Base-by-base conservation (phyloP, 441 rosid species). In the Populus hybrid region DNA sequence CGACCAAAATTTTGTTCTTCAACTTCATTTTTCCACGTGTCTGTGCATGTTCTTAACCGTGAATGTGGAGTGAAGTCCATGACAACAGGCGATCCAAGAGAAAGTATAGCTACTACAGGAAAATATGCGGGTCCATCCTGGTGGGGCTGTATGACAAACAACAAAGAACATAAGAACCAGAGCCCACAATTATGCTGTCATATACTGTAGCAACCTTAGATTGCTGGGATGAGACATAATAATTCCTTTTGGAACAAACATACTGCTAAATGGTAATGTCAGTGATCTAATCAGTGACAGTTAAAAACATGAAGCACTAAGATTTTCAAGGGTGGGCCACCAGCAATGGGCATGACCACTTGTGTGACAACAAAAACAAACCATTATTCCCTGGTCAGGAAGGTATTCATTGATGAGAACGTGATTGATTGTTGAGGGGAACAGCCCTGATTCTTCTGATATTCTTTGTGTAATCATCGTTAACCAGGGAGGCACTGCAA, bases 61-160 rank as follows among this genome's bases (percentile, higher is more conserved):
- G 88, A 81, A 91, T 93, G 98, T 6, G 95, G 97, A 74, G 80
- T 83, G 71, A 95, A 95, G 74, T 92, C 92, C 99, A 95, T 92
- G 61, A 95, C 90, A 20, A 78, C 96, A 36, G 96, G 91, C 61
- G 98, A 88, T 73, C 90, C 93, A 67, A 95, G 94, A 77, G 99
- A 95, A 24, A 95, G 73, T 59, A 95, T 91, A 76, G 96, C 94
- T 76, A 91, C 99, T 8, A 95, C 99, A 14, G 94, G 98, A 72
- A 87, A 86, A 83, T 95, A 95, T 72, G 99, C 93, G 0, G 99
- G 97, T 20, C 99, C 99, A 75, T 94, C 99, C 82, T 94, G 98
- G 86, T 93, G 98, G 3, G 92, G 94, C 98, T 94, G 92, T 38
- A 46, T n/a, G 74, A 72, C 53, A 81, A 59, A 79, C 40, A 86